These are phyloP conservation scores for Parastagonospora nodorum DNA, from an alignment of 2,329 filamentous ascomycete genomes.

Conservation along the genomic window DNA sequence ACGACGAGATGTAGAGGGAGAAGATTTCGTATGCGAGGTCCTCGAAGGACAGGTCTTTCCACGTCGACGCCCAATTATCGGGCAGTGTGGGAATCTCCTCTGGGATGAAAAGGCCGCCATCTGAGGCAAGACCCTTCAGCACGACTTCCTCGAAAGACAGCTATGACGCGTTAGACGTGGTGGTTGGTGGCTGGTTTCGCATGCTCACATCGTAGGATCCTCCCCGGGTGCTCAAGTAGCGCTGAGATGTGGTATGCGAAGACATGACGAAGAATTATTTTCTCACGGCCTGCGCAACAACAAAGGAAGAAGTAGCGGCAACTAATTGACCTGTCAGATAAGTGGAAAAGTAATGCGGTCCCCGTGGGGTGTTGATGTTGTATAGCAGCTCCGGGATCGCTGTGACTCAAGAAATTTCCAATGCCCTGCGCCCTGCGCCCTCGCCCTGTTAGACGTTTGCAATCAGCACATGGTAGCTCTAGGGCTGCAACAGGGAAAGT, in stretches of 20 bases:
- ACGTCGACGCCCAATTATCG: conserved; percentile 67
- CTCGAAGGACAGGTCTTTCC: conserved; percentile 78
- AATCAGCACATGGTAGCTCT: not conserved
- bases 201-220: conserved; percentile 64
- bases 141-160: conserved; percentile 91
- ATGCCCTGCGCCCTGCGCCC: not conserved
- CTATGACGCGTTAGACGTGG: conserved; percentile 51
- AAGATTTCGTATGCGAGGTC: conserved; percentile 86
- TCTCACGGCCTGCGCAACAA: conserved; percentile 7
- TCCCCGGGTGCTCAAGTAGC: conserved; percentile 67
- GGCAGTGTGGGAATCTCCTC: conserved; percentile 74
- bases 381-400: conserved; percentile 33
- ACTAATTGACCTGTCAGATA: conserved; percentile 11
- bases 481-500: not conserved
- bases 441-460: conserved; percentile 5
- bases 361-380: conserved; percentile 33
- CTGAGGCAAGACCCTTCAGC: conserved; percentile 82
- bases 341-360: conserved; percentile 15
- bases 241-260: conserved; percentile 60
- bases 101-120: conserved; percentile 89
- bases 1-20: conserved; percentile 81
- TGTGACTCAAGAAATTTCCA: conserved; percentile 28
- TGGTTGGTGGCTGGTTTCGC: conserved; percentile 4
- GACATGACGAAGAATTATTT: conserved; percentile 38
- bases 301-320: conserved; percentile 7